These are phyloP conservation scores for Nigrospora oryzae DNA, from an alignment of 2,329 filamentous ascomycete species.

Conservation along the genomic window DNA sequence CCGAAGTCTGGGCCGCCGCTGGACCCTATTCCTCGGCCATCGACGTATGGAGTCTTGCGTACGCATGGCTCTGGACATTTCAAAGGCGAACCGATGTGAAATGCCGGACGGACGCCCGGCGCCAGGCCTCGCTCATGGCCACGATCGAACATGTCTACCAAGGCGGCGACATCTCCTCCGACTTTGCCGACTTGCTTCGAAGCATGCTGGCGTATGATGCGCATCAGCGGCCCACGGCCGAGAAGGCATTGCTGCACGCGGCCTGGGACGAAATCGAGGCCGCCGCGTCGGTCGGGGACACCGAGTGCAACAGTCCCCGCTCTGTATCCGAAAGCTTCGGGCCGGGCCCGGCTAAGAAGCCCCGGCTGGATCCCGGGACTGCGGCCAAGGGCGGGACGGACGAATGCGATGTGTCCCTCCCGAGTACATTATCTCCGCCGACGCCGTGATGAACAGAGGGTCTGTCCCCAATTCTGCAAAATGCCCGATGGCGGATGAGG, in stretches of 20 bases:
- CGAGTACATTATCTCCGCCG: too few species aligned
- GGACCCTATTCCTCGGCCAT: neutral
- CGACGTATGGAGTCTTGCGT: neutral
- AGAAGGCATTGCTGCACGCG: neutral
- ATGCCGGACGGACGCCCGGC: neutral
- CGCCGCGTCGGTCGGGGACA: too few species aligned
- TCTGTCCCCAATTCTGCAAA: too few species aligned
- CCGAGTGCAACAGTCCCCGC: too few species aligned
- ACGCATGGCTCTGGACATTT: neutral
- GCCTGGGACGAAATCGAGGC: neutral
- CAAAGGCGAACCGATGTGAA: neutral
- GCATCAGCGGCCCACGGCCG: neutral
- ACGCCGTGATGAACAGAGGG: too few species aligned
- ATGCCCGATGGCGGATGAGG: too few species aligned
- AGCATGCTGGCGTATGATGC: neutral
- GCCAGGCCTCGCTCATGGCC: neutral
- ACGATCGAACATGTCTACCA: neutral
- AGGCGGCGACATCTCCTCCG: neutral
- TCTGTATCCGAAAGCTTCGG: too few species aligned
- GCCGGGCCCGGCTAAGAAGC: too few species aligned
- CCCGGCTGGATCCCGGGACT: too few species aligned
- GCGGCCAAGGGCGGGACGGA: too few species aligned
- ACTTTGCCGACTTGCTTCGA: neutral
- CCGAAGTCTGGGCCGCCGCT: neutral
- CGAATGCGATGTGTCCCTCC: too few species aligned